These are phyloP conservation scores for Eucommia ulmoides DNA, from an alignment of 257 asterid genomes.

Conservation along the genomic window DNA sequence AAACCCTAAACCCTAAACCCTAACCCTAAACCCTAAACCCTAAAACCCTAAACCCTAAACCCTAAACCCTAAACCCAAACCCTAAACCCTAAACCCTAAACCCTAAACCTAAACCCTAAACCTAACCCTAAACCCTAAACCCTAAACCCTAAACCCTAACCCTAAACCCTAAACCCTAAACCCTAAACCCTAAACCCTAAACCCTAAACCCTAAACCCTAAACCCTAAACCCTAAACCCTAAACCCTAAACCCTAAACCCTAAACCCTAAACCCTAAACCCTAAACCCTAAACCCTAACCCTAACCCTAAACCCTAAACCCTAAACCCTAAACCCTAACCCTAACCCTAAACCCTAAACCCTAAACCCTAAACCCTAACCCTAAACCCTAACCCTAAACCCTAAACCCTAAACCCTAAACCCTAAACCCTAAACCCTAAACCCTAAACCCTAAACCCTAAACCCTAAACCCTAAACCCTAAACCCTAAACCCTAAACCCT, in stretches of 20 bases:
- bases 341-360: slow-evolving; percentile 16
- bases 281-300: slow-evolving; percentile 12
- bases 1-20: slow-evolving; percentile 21
- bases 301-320: slow-evolving; percentile 13
- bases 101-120: slow-evolving; percentile 14
- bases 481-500: slow-evolving; percentile 7
- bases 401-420: slow-evolving; percentile 12
- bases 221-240: slow-evolving; percentile 17
- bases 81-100: slow-evolving; percentile 12
- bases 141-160: slow-evolving; percentile 11
- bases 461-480: slow-evolving; percentile 5
- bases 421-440: slow-evolving; percentile 14
- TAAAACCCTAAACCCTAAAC: slow-evolving; percentile 14
- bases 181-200: slow-evolving; percentile 15
- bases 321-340: slow-evolving; percentile 12
- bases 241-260: slow-evolving; percentile 17
- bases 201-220: slow-evolving; percentile 14
- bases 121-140: slow-evolving; percentile 14
- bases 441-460: slow-evolving; percentile 9
- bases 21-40: slow-evolving; percentile 16
- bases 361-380: slow-evolving; percentile 14
- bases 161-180: slow-evolving; percentile 13
- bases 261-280: slow-evolving; percentile 16
- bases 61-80: slow-evolving; percentile 16
- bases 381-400: slow-evolving; percentile 11